phyloP scores from a whole-genome alignment of 345 rosid species.

The Linum lewisii region DNA sequence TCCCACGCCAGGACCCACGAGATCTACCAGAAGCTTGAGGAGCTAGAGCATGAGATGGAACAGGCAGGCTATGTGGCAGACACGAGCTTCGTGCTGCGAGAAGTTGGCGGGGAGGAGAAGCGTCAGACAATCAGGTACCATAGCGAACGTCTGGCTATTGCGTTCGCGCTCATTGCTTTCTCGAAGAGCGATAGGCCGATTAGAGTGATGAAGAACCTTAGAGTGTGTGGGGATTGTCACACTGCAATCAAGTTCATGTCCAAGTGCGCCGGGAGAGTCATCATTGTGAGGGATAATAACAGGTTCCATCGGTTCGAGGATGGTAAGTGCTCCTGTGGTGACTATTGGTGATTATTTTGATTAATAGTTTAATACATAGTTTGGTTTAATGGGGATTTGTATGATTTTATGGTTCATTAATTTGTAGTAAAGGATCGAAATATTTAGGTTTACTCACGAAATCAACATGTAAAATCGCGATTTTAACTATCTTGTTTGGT shows the following conservation, averaged over 20 bases:
- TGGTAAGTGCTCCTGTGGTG: slow-evolving; percentile 70
- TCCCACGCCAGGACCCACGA: slow-evolving; percentile 40
- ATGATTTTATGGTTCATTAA: too few species aligned
- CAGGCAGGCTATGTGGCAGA: slow-evolving; percentile 76
- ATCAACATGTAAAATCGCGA: too few species aligned
- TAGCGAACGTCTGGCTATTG: slow-evolving; percentile 76
- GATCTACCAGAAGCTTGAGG: slow-evolving; percentile 67
- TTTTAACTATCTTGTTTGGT: too few species aligned
- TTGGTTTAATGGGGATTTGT: not conserved
- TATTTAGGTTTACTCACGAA: too few species aligned
- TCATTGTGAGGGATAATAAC: slow-evolving; percentile 75
- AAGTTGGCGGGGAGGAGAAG: slow-evolving; percentile 68
- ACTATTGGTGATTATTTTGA: slow-evolving; percentile 66
- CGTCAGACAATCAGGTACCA: slow-evolving; percentile 59
- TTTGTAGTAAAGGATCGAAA: too few species aligned
- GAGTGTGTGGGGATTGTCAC: slow-evolving; percentile 89
- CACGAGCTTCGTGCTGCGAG: slow-evolving; percentile 65
- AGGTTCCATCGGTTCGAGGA: slow-evolving; percentile 40
- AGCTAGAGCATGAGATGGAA: slow-evolving; percentile 71
- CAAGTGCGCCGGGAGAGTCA: slow-evolving; percentile 59
- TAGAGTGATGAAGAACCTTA: slow-evolving; percentile 75
- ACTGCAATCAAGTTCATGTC: slow-evolving; percentile 78
- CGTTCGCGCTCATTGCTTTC: slow-evolving; percentile 59
- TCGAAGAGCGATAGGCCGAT: slow-evolving; percentile 46
- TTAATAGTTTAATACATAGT: too few species aligned